Percentiles rank a stretch among this genome's conserved stretches.
These are phyloP conservation scores for Eutrema yunnanense DNA, from an alignment of 345 rosid species.

Conservation along the genomic window DNA sequence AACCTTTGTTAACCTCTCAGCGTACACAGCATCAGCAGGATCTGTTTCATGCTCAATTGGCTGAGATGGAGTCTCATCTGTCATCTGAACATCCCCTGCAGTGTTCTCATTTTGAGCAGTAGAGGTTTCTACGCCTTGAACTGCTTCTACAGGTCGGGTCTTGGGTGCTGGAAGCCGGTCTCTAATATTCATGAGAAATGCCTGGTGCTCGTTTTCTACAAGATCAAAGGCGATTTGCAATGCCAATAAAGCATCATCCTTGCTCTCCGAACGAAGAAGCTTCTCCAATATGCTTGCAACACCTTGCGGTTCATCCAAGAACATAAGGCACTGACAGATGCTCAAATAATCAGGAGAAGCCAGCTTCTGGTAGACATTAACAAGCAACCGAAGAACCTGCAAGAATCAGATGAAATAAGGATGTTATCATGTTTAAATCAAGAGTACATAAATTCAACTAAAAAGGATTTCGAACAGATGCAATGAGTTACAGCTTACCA, in stretches of 20 bases:
- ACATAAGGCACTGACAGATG: conserved; percentile 95
- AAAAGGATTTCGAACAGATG: not conserved
- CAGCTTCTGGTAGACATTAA: conserved; percentile 71
- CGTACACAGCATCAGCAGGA: conserved; percentile 53
- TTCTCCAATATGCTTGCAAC: conserved; percentile 83
- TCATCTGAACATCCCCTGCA: conserved; percentile 71
- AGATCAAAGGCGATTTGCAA: conserved; percentile 96
- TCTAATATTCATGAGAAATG: conserved; percentile 84
- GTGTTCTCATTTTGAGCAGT: conserved; percentile 48
- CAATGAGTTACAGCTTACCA: not conserved
- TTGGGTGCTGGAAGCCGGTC: conserved; percentile 66
- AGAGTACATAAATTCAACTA: not conserved
- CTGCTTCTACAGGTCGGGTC: conserved; percentile 43
- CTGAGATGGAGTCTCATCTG: conserved; percentile 54
- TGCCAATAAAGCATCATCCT: conserved; percentile 79
- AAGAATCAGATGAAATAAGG: conserved; percentile 18
- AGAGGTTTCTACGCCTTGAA: conserved; percentile 41
- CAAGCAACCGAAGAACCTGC: conserved; percentile 85
- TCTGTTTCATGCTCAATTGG: conserved; percentile 38
- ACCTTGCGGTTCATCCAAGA: conserved; percentile 82
- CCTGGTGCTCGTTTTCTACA: conserved; percentile 94
- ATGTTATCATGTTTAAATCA: not conserved
- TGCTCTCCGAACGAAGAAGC: conserved; percentile 73
- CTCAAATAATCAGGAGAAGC: conserved; percentile 92
- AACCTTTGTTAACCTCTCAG: conserved; percentile 73